Percentiles rank a stretch among this genome's conserved stretches.
These are phyloP conservation scores for Xylariomycetidae sp. DNA, from an alignment of 2,329 filamentous ascomycete genomes.

Conservation along the genomic window DNA sequence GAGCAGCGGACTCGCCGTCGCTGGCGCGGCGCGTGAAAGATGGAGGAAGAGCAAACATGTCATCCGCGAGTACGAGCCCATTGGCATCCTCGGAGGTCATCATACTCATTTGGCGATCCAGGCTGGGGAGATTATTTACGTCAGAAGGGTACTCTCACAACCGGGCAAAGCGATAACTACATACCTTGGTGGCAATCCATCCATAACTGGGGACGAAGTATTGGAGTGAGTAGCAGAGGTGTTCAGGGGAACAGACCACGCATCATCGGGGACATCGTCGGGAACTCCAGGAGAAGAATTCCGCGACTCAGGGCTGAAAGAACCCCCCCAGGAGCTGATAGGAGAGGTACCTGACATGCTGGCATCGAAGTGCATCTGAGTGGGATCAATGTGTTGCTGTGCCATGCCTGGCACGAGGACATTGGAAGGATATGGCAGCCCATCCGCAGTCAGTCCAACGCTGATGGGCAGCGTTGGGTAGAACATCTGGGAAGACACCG, in stretches of 20 bases:
- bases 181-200: conserved; percentile 51
- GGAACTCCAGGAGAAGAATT: conserved; percentile 45
- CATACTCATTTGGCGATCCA: conserved; percentile 34
- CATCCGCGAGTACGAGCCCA: conserved; percentile 30
- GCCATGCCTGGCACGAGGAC: conserved; percentile 38
- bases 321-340: conserved; percentile 46
- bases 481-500: conserved; percentile 46
- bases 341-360: conserved; percentile 46
- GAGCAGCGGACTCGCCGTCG: conserved; percentile 51
- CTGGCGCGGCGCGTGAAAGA: conserved; percentile 44
- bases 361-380: conserved; percentile 50
- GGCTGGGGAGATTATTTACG: conserved; percentile 25
- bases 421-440: conserved; percentile 36
- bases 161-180: conserved; percentile 25
- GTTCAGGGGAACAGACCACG: conserved; percentile 38
- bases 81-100: conserved; percentile 34
- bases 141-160: conserved; percentile 24
- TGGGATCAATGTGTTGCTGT: conserved; percentile 53
- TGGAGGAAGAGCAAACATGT: conserved; percentile 34
- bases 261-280: conserved; percentile 47
- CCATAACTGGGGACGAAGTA: conserved; percentile 45
- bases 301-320: conserved; percentile 48
- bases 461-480: conserved; percentile 44
- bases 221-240: conserved; percentile 41
- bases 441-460: conserved; percentile 38